Base-by-base conservation (phyloP, 305 asterid genomes). In the Stenogyne calaminthoides region DNA sequence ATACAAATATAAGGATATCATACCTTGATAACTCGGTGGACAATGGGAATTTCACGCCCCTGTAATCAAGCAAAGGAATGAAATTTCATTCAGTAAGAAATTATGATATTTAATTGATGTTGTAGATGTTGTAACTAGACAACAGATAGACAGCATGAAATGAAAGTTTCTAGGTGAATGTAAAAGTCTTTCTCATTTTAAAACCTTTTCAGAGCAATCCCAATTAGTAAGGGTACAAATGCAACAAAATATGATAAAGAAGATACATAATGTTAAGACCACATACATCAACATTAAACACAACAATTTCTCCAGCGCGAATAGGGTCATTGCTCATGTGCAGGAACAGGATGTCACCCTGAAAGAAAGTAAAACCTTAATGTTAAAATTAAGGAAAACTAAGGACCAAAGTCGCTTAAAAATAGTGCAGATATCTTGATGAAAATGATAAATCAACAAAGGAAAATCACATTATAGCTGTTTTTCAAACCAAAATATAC, bases 11-110 rank as follows among this genome's bases (percentile, higher is more conserved):
- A 32, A 32, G 36, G 36, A 32, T 32, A 68, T 16, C 74, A 55
- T 78, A 88, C 98, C 97, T 91, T 91, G 75, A 94, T 94, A 64
- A 91, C 98, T 81, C 98, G 85, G 80, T 94, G 98, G 62, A 94
- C 98, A 27, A 94, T 94, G 59, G 97, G 99, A 88, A 94, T 94
- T 90, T 94, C 99, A 39, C 99, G 97, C n/a, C 97, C 97, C 98
- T 94, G 86, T 46, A 77, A 76, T 37, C 12, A 76, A 55, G 73
- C 56, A 74, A 72, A 70, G 20, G 25, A 57, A 63, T 44, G 60
- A 64, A 73, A 65, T 8, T 16, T 66, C 16, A 15, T 37, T 62
- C 47, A 71, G 69, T 22, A 42, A 66, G 16, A 60, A 73, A 11
- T 40, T 22, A 27, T 57, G 37, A 69, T 8, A 19, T 6, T 54